phyloP scores from a whole-genome alignment of 495 filamentous ascomycete genomes.

The Penicillium mononematosum region DNA sequence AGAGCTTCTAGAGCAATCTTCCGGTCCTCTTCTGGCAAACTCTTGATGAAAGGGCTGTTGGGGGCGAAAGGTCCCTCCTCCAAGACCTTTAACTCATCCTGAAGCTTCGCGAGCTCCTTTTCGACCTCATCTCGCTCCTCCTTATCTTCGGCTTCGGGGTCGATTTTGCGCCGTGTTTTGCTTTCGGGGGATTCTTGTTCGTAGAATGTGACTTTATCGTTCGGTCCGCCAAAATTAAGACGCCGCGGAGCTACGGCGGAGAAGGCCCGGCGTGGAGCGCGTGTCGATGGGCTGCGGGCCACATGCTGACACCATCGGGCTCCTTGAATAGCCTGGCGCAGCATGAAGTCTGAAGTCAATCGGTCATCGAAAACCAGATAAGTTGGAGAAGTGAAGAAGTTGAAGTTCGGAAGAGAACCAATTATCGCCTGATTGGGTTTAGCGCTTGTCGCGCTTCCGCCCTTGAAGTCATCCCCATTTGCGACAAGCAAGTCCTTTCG shows the following conservation, averaged over 20 bases:
- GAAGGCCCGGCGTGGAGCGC: slow-evolving; percentile 33
- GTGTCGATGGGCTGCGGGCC: slow-evolving; percentile 33
- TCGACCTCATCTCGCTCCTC: slow-evolving; percentile 45
- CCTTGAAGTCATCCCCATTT: slow-evolving; percentile 24
- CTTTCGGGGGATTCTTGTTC: slow-evolving; percentile 40
- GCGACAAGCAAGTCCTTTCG: slow-evolving; percentile 23
- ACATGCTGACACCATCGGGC: slow-evolving; percentile 48
- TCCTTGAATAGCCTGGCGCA: slow-evolving; percentile 48
- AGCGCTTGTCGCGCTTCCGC: slow-evolving; percentile 29
- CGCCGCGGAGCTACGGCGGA: slow-evolving; percentile 36
- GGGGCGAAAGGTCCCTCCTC: slow-evolving; percentile 44
- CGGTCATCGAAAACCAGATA: slow-evolving; percentile 31
- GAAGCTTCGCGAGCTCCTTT: slow-evolving; percentile 48
- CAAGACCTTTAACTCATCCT: slow-evolving; percentile 52
- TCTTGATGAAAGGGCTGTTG: slow-evolving; percentile 43
- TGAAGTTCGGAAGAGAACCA: slow-evolving; percentile 29
- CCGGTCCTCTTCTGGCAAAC: slow-evolving; percentile 41
- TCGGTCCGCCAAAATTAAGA: slow-evolving; percentile 40
- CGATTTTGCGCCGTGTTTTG: slow-evolving; percentile 37
- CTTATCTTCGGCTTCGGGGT: slow-evolving; percentile 54
- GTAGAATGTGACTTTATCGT: slow-evolving; percentile 47
- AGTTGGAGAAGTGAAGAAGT: slow-evolving; percentile 9
- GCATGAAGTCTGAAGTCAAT: slow-evolving; percentile 40
- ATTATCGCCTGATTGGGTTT: slow-evolving; percentile 35
- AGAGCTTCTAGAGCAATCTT: slow-evolving; percentile 43